These are phyloP conservation scores for Apophysomyces sp. DNA, from an alignment of 371 early-diverging fungal genomes.

Conservation along the genomic window DNA sequence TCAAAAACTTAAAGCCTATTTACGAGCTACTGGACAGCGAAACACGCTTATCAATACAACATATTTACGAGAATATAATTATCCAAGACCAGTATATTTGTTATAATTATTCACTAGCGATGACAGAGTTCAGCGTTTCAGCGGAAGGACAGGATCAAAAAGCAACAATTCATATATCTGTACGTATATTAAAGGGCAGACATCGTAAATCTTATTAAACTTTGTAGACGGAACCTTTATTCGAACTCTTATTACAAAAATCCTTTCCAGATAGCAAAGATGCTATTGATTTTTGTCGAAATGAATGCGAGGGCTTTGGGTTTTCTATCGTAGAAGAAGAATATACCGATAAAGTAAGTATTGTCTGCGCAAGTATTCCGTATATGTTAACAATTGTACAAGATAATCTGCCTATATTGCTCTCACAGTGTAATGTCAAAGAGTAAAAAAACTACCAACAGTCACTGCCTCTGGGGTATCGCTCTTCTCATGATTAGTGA, in stretches of 20 bases:
- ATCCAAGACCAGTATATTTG: not conserved
- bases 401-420: not conserved
- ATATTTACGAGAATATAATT: not conserved
- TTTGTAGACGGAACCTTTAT: not conserved
- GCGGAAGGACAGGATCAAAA: not conserved
- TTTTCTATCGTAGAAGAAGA: not conserved
- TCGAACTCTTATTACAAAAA: not conserved
- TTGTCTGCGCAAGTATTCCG: not conserved
- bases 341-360: not conserved
- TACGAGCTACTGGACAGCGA: not conserved
- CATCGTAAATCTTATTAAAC: not conserved
- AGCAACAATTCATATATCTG: not conserved
- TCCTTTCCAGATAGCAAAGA: not conserved
- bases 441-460: not conserved
- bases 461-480: not conserved
- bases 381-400: not conserved
- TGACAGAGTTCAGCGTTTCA: not conserved
- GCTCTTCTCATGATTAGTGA: not conserved
- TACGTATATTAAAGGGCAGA: not conserved
- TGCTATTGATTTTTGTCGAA: not conserved
- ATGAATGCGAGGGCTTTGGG: not conserved
- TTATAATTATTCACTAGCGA: not conserved
- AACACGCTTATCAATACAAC: not conserved
- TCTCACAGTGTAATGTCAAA: not conserved
- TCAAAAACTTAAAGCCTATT: not conserved